Conservation (phyloP, 257 asterid species). For the Coffea eugenioides region DNA sequence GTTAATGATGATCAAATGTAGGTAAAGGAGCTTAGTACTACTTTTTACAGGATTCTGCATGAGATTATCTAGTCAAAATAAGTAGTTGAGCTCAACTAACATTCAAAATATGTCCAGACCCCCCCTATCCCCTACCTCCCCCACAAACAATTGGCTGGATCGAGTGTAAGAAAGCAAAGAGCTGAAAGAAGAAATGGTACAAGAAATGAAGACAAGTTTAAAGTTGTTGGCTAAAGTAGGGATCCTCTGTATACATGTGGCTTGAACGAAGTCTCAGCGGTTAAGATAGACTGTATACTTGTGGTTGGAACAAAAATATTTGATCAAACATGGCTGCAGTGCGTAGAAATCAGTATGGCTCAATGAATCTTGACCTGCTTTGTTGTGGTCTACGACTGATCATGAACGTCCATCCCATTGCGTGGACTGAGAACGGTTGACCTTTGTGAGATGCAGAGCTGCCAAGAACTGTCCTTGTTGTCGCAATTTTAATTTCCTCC, state of each 20-base stretch:
- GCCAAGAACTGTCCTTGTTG: neutral
- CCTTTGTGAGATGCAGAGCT: neutral
- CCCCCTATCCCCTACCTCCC: too few relatives aligned
- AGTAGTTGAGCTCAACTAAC: neutral
- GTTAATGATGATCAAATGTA: slow-evolving; percentile 21
- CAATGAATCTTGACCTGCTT: neutral
- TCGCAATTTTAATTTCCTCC: too few relatives aligned
- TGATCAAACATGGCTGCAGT: neutral
- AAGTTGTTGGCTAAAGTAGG: too few relatives aligned
- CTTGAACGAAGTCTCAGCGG: too few relatives aligned
- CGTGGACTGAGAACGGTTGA: too few relatives aligned
- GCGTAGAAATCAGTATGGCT: too few relatives aligned
- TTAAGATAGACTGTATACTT: too few relatives aligned
- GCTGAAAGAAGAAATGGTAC: neutral
- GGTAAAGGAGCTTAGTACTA: neutral
- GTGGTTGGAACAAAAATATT: too few relatives aligned
- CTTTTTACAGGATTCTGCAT: slow-evolving; percentile 21
- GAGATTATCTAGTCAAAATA: neutral
- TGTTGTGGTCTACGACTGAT: neutral
- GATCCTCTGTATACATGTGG: too few relatives aligned
- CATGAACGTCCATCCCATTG: neutral
- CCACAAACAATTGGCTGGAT: too few relatives aligned
- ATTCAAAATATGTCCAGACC: too few relatives aligned
- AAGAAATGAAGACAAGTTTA: too few relatives aligned
- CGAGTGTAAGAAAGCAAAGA: neutral